A percentile compares a stretch with the other conserved stretches of the same genome.
phyloP scores from a whole-genome alignment of 2,329 filamentous ascomycete genomes.

The Verticillium klebahnii region DNA sequence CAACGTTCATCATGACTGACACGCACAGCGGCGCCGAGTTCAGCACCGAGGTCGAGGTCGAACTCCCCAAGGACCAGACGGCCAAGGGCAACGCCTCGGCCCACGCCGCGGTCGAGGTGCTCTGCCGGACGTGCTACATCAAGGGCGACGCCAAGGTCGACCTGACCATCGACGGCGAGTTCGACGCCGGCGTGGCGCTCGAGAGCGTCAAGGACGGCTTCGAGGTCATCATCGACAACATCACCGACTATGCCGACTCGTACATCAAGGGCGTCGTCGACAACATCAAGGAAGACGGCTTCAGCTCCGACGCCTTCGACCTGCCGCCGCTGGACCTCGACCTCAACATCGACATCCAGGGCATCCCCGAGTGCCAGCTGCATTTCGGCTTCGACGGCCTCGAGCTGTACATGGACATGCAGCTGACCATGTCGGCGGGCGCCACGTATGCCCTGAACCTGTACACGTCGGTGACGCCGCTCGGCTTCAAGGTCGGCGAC shows the following conservation, averaged over 20 bases:
- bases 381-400: constrained; percentile 43
- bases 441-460: constrained; percentile 44
- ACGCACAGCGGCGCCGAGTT: background rate
- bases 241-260: constrained; percentile 25
- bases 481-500: constrained; percentile 35
- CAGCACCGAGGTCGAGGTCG: constrained; percentile 5
- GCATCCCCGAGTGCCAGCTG: constrained; percentile 37
- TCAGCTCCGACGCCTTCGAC: constrained; percentile 24
- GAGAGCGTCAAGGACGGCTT: constrained; percentile 26
- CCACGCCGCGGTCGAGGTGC: constrained; percentile 31
- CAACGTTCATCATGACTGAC: too few relatives aligned
- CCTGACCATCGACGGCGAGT: constrained; percentile 34
- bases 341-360: constrained; percentile 35
- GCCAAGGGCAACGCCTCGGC: constrained; percentile 6
- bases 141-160: constrained; percentile 38
- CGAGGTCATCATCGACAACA: constrained; percentile 24
- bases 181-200: constrained; percentile 31
- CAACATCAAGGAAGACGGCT: constrained; percentile 15
- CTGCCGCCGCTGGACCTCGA: constrained; percentile 34
- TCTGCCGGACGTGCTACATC: constrained; percentile 45
- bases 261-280: constrained; percentile 25
- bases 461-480: constrained; percentile 37
- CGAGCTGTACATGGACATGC: constrained; percentile 46
- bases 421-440: constrained; percentile 34
- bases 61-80: constrained; percentile 11